A percentile compares a stretch with the other conserved stretches of the same genome.
These are phyloP conservation scores for Lecanicillium sp. DNA, from an alignment of 2,329 filamentous ascomycete genomes.

Conservation along the genomic window DNA sequence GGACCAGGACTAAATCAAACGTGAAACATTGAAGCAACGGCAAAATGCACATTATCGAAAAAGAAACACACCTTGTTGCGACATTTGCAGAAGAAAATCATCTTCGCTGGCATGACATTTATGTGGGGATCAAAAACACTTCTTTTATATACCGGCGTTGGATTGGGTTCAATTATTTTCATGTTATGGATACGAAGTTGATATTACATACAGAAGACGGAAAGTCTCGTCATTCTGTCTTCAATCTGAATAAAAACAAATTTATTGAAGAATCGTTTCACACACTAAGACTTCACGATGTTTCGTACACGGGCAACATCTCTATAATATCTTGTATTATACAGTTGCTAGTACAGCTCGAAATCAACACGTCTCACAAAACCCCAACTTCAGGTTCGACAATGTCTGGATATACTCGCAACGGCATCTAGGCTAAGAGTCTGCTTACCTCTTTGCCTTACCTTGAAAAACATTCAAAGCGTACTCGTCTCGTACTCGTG, in stretches of 20 bases:
- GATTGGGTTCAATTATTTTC: slow-evolving; percentile 8
- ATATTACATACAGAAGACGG: not conserved
- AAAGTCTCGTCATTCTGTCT: not conserved
- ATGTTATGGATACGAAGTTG: not conserved
- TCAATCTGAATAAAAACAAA: not conserved
- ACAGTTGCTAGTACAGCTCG: not conserved
- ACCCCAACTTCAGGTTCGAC: not conserved
- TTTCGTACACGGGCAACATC: not conserved
- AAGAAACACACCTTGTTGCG: slow-evolving; percentile 3
- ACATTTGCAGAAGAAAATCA: not conserved
- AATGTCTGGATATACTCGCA: no score
- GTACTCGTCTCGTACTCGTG: not conserved
- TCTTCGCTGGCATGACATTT: slow-evolving; percentile 9
- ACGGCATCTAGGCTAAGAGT: slow-evolving; percentile 13
- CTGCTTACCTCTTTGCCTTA: slow-evolving; percentile 14
- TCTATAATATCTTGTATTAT: not conserved
- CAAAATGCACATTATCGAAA: slow-evolving; percentile 1
- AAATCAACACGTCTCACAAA: not conserved
- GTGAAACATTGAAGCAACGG: not conserved
- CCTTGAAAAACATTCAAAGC: slow-evolving; percentile 2
- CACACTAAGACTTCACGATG: no score
- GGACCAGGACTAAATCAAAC: slow-evolving; percentile 20
- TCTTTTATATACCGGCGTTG: slow-evolving; percentile 10
- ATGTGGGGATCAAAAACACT: slow-evolving; percentile 8
- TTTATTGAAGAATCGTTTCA: no score